Evolutionary conservation across 2,329 filamentous ascomycete species (phyloP).

Genomic region (Hypocrella siamensis): DNA sequence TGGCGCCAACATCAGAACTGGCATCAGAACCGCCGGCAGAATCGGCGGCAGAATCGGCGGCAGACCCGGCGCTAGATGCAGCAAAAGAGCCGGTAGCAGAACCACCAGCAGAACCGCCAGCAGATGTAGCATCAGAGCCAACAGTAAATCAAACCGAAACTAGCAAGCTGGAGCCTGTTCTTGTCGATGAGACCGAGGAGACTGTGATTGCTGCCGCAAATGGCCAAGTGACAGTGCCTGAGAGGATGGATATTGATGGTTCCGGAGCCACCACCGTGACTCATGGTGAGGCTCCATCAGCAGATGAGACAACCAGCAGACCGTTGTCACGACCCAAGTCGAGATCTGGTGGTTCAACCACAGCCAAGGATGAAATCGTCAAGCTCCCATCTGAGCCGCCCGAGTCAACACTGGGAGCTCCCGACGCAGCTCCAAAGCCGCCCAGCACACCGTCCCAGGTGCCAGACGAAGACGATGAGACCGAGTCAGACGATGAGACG

Average conservation of each 20-base stretch:
- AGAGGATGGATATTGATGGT: conserved; percentile 25
- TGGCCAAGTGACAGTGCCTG: too few species aligned
- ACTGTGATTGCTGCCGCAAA: too few species aligned
- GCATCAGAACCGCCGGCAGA: too few species aligned
- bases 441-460: conserved; percentile 33
- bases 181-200: too few species aligned
- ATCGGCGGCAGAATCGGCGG: too few species aligned
- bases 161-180: too few species aligned
- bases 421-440: conserved; percentile 15
- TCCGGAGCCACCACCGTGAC: conserved; percentile 1
- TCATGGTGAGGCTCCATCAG: conserved; percentile 1
- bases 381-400: background rate
- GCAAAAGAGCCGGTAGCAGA: too few species aligned
- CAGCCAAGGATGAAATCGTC: background rate
- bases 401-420: conserved; percentile 10
- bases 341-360: conserved; percentile 1
- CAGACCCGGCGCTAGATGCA: too few species aligned
- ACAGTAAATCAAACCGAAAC: too few species aligned
- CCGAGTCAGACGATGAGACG: conserved; percentile 38
- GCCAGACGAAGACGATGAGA: conserved; percentile 34
- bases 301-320: background rate
- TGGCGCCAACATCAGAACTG: too few species aligned
- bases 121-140: too few species aligned
- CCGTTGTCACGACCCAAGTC: conserved; percentile 2
- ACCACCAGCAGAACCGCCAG: too few species aligned